Conservation (phyloP, 2,329 filamentous ascomycete species). For the Fusarium veterinarium region DNA sequence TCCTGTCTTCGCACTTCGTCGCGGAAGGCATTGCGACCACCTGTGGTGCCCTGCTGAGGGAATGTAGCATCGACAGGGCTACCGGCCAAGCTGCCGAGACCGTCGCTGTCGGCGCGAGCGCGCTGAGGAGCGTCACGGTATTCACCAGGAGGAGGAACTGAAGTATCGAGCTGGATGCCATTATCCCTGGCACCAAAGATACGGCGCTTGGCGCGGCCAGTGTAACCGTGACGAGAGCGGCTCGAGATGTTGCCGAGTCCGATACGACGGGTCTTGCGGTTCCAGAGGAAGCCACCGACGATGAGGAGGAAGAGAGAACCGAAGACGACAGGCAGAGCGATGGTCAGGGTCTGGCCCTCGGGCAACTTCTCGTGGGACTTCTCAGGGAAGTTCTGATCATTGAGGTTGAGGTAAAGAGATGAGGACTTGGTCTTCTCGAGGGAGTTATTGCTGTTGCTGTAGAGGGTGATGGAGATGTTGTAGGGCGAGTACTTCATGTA, state of each 20-base stretch:
- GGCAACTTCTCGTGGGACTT: conserved; percentile 49
- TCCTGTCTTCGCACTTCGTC: conserved; percentile 63
- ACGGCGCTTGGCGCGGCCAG: conserved; percentile 53
- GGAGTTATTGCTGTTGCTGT: conserved; percentile 51
- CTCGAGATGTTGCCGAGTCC: conserved; percentile 64
- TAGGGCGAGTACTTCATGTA: conserved; percentile 52
- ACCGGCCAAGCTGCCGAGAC: conserved; percentile 60
- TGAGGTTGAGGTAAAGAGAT: conserved; percentile 54
- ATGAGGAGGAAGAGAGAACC: conserved; percentile 60
- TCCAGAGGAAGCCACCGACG: conserved; percentile 68
- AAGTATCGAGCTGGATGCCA: conserved; percentile 60
- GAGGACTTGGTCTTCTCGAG: conserved; percentile 54
- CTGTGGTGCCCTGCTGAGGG: conserved; percentile 51
- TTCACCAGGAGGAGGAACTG: conserved; percentile 42
- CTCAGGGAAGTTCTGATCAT: conserved; percentile 50
- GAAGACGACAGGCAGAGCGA: conserved; percentile 65
- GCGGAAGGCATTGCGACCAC: conserved; percentile 58
- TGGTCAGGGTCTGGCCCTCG: conserved; percentile 58
- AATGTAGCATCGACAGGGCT: conserved; percentile 59
- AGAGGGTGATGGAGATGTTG: conserved; percentile 63
- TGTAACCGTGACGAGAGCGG: conserved; percentile 58
- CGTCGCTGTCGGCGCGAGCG: conserved; percentile 57
- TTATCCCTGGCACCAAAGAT: conserved; percentile 52
- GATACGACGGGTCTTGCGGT: conserved; percentile 62
- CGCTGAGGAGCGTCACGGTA: conserved; percentile 52